These are phyloP conservation scores for Planoprotostelium fungivorum DNA, from an alignment of 78 protist species.

Conservation along the genomic window DNA sequence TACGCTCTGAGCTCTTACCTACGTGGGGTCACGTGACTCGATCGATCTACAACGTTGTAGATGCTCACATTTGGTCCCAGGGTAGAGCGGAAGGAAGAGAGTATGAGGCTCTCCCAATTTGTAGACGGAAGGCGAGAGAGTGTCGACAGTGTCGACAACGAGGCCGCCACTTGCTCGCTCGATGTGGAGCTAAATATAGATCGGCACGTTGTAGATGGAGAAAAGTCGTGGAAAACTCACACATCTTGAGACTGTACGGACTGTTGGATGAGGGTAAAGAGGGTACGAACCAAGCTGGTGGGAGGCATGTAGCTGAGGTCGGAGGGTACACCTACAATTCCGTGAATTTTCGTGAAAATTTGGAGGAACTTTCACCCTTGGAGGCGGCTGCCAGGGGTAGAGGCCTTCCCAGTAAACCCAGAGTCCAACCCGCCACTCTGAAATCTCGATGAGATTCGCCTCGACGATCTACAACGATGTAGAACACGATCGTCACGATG, in stretches of 20 bases:
- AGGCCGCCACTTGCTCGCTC: neutral
- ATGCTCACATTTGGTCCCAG: neutral
- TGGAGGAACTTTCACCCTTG: neutral
- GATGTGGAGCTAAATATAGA: neutral
- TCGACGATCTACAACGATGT: too few species aligned
- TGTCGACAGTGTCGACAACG: neutral
- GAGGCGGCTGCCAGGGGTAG: neutral
- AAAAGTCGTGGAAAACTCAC: neutral
- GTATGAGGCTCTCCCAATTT: neutral
- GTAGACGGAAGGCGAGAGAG: neutral
- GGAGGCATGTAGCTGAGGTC: neutral
- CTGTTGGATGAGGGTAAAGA: neutral
- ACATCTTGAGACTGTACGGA: neutral
- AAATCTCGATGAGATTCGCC: too few species aligned
- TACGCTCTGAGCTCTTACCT: neutral
- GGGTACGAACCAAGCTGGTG: neutral
- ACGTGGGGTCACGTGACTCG: neutral
- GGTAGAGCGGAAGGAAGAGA: neutral
- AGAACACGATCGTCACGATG: too few species aligned
- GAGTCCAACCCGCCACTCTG: neutral
- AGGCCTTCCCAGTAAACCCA: neutral
- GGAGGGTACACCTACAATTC: neutral
- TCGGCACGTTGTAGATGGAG: neutral
- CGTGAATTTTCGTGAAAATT: neutral
- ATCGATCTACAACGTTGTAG: neutral